Evolutionary conservation across 768 basidiomycete species (phyloP), one percentile per base, ranked within the genome.

Genomic region (Sporobolomyces roseus): DNA sequence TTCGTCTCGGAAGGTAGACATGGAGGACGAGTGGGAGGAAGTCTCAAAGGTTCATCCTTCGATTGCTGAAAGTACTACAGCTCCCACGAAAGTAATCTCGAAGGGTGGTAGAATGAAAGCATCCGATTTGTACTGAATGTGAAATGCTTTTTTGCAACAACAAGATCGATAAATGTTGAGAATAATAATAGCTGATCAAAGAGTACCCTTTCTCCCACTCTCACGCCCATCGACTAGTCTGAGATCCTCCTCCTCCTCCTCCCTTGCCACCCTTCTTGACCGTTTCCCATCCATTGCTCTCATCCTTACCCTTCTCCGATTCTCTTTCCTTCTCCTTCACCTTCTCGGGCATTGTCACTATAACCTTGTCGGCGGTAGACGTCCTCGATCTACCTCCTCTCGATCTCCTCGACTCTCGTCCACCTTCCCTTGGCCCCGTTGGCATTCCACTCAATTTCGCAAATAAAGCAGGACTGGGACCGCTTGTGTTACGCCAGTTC

Each of bases 401-500:
- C 30, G 45, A 48, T 33, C 58, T 46, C 27, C 56, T 21, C 38
- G 38, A 41, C 38, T 41, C 38, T 41, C 38, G 10, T 41, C 54
- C 35, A n/a, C 35, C 23, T 41, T 12, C 35, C 5, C 35, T 36
- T n/a, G 10, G 19, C 33, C 13, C n/a, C 35, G 35, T 10, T n/a
- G 5, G 2, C 54, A 63, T 45, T 2, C 61, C 61, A 52, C 61
- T 63, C 61, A 63, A 27, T 13, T 51, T 50, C 17, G 61, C 52
- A 41, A 63, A 63, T 21, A 63, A 41, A n/a, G 61, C 51, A 7
- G 51, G 8, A 30, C 50, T 29, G 8, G 50, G 61, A 3, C 51
- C 60, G 29, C 50, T 38, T 23, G n/a, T 46, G 16, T 46, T 17
- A 12, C 46, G 23, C 33, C 56, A 58, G 21, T 58, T 58, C 41